Evolutionary conservation across 805 yeast genomes (phyloP), one percentile per base, ranked within the genome.

Genomic region (Saccharomycopsis vini): DNA sequence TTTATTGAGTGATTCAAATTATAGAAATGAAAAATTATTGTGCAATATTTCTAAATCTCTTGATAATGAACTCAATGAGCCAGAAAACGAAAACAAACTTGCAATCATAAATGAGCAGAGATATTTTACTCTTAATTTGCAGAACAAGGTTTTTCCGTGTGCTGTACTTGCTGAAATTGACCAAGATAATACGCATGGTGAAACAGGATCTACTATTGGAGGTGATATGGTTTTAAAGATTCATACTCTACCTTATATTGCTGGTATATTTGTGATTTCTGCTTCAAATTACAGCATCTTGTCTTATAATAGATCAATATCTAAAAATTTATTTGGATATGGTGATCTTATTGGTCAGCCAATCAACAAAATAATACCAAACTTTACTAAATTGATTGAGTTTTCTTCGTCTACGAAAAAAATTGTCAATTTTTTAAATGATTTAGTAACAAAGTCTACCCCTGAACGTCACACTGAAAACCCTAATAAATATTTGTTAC

Each of bases 181-280:
- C 10, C 19, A 9, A 6, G 16, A 20, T 19, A 10, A 6, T 20
- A n/a, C n/a, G n/a, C 40, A 36, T 13, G 24, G 16, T 10, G 15
- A 21, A 18, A 18, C 20, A 20, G 18, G 18, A 32, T 52, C n/a
- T n/a, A n/a, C n/a, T n/a, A n/a, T n/a, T n/a, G n/a, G n/a, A n/a
- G n/a, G n/a, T n/a, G 66, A 1, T 57, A 58, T 79, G 18, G 74
- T 81, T 54, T 56, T 85, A 44, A 80, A 82, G 51, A 70, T 86
- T 16, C 89, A 83, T 55, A 70, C 89, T 3, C 61, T 86, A 53
- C 95, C 95, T 0, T 84, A 85, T 60, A 83, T 86, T 53, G 92
- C 95, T 1, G 96, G 96, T 33, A 74, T 85, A 22, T 79, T 87
- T 54, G 79, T 85, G 10, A 65, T 87, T 12, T 77, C 81, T 39